Evolutionary conservation across 805 yeast genomes (phyloP).

Genomic region (Pichia pseudocactophila): DNA sequence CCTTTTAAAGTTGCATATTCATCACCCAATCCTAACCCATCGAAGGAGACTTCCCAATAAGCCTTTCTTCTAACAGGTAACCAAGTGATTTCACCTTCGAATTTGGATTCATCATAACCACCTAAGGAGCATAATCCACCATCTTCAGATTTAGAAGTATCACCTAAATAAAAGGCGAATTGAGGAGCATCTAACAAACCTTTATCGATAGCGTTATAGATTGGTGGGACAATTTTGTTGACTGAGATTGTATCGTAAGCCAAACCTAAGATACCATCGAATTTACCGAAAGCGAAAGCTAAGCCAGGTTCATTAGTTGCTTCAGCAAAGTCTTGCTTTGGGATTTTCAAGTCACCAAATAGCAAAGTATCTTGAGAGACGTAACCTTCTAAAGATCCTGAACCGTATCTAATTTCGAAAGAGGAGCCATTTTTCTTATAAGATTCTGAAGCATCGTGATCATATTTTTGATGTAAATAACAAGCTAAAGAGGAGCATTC

Average conservation of each 20-base stretch:
- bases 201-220: constrained; percentile 76
- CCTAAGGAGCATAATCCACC: constrained; percentile 96
- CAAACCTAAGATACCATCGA: constrained; percentile 94
- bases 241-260: constrained; percentile 91
- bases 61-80: constrained; percentile 99
- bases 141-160: constrained; percentile 51
- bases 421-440: constrained; percentile 82
- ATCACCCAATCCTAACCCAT: constrained; percentile 84
- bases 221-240: constrained; percentile 83
- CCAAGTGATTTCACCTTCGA: constrained; percentile 81
- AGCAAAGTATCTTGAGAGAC: constrained; percentile 78
- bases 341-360: constrained; percentile 77
- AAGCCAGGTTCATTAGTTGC: constrained; percentile 96
- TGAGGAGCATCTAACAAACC: constrained; percentile 77
- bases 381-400: constrained; percentile 88
- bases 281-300: constrained; percentile 97
- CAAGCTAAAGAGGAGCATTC: constrained; percentile 94
- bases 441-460: constrained; percentile 71
- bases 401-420: constrained; percentile 83
- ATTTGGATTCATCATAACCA: constrained; percentile 75
- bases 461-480: constrained; percentile 86
- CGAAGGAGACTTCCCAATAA: constrained; percentile 96
- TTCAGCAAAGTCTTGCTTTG: constrained; percentile 92
- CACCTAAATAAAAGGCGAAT: constrained; percentile 89
- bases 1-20: constrained; percentile 75